Percentiles rank a stretch among this genome's conserved stretches.
These are phyloP conservation scores for Vitis cinerea DNA, from an alignment of 164 flowering plant genomes.

Conservation along the genomic window DNA sequence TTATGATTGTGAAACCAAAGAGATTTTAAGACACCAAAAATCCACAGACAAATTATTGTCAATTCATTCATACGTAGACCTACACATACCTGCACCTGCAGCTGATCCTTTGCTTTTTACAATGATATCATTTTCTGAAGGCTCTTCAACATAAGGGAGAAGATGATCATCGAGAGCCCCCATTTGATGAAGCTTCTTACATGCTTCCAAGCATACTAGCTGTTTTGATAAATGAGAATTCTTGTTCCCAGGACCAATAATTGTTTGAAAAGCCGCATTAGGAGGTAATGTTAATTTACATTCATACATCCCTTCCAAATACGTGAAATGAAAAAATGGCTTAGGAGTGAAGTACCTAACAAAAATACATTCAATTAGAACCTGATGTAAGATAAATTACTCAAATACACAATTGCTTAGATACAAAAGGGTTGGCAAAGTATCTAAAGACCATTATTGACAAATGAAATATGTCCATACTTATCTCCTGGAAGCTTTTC, in stretches of 20 bases:
- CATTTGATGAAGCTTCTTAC: conserved; percentile 68
- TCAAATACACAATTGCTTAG: neutral
- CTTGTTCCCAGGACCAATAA: conserved; percentile 53
- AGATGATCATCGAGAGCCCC: conserved; percentile 81
- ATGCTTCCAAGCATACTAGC: conserved; percentile 86
- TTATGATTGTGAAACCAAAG: too few relatives aligned
- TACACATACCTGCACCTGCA: conserved; percentile 65
- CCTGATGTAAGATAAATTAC: neutral
- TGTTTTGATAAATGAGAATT: conserved; percentile 57
- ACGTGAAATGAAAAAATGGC: conserved; percentile 48
- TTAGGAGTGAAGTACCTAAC: conserved; percentile 58
- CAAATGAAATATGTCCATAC: conserved; percentile 32
- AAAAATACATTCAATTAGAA: conserved; percentile 6
- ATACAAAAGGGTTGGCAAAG: neutral
- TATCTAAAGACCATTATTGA: neutral
- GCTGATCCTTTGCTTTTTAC: conserved; percentile 27
- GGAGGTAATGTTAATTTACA: conserved; percentile 68
- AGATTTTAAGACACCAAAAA: too few relatives aligned
- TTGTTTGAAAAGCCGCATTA: conserved; percentile 59
- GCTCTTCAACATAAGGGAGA: conserved; percentile 47
- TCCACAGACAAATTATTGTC: too few relatives aligned
- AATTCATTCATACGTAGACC: neutral
- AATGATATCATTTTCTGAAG: conserved; percentile 24
- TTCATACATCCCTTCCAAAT: conserved; percentile 32
- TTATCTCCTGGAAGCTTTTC: conserved; percentile 70